These are phyloP conservation scores for Inga leiocalycina DNA, from an alignment of 306 rosid species.

Conservation along the genomic window DNA sequence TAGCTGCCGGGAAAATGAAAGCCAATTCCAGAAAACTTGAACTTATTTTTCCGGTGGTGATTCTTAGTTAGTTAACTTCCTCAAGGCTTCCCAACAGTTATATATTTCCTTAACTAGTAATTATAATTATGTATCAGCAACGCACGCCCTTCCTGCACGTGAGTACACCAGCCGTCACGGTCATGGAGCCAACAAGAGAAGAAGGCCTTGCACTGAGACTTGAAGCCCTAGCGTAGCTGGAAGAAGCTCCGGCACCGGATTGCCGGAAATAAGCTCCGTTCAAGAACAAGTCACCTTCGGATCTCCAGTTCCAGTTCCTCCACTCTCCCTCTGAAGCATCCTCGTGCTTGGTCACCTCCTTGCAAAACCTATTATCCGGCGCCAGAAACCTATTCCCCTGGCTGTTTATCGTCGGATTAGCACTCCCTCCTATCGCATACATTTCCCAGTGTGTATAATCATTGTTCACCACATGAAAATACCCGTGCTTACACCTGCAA, in stretches of 20 bases:
- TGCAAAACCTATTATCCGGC: slow-evolving; percentile 54
- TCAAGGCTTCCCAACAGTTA: neutral
- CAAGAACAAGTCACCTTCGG: slow-evolving; percentile 79
- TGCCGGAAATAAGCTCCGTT: slow-evolving; percentile 81
- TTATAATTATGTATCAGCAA: slow-evolving; percentile 41
- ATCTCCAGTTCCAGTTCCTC: slow-evolving; percentile 85
- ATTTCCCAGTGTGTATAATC: slow-evolving; percentile 97
- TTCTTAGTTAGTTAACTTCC: neutral
- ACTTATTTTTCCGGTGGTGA: neutral
- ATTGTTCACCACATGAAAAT: slow-evolving; percentile 91
- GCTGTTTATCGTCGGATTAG: slow-evolving; percentile 79
- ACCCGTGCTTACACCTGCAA: slow-evolving; percentile 85
- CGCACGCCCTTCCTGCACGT: slow-evolving; percentile 63
- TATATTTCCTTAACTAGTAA: neutral
- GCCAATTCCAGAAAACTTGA: slow-evolving; percentile 2
- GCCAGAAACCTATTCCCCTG: slow-evolving; percentile 88
- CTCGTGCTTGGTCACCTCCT: slow-evolving; percentile 88
- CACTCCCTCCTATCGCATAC: slow-evolving; percentile 96
- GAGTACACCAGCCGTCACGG: slow-evolving; percentile 75
- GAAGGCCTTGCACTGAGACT: slow-evolving; percentile 89
- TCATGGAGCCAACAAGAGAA: slow-evolving; percentile 81
- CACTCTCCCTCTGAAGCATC: slow-evolving; percentile 66
- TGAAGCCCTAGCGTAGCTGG: slow-evolving; percentile 70
- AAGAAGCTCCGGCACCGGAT: slow-evolving; percentile 68
- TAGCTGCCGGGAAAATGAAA: slow-evolving; percentile 15